These are phyloP conservation scores for Digitaria exilis DNA, from an alignment of 202 grass and related monocot species.

Conservation along the genomic window DNA sequence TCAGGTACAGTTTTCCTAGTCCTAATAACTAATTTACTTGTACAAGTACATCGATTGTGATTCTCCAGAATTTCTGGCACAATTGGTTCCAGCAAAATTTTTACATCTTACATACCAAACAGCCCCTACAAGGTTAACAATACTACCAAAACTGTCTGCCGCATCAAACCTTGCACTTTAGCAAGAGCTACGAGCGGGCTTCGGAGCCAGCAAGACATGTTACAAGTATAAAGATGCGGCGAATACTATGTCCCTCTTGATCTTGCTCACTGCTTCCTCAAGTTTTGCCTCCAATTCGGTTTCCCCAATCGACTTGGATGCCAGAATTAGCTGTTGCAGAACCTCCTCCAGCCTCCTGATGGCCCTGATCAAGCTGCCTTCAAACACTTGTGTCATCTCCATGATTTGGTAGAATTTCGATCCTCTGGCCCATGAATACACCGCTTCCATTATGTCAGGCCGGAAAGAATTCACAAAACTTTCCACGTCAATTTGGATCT, in stretches of 20 bases:
- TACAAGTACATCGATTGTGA: constrained; percentile 1
- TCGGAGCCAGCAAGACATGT: background rate
- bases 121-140: constrained; percentile 15
- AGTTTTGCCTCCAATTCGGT: constrained; percentile 77
- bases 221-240: constrained; percentile 93
- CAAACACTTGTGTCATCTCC: constrained; percentile 89
- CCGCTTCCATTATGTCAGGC: constrained; percentile 86
- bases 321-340: constrained; percentile 89
- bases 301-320: constrained; percentile 79
- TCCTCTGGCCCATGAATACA: constrained; percentile 87
- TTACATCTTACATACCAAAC: background rate
- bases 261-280: constrained; percentile 87
- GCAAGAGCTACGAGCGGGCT: background rate
- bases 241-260: constrained; percentile 95
- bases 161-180: background rate
- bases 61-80: background rate
- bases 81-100: background rate
- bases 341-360: constrained; percentile 93
- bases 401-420: constrained; percentile 91
- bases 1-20: background rate
- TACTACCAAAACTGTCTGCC: constrained; percentile 33
- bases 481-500: constrained; percentile 93
- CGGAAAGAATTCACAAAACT: constrained; percentile 80
- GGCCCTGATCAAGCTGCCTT: constrained; percentile 94
- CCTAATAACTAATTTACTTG: constrained; percentile 17